These are phyloP conservation scores for Dactylonectria estremocensis DNA, from an alignment of 2,329 filamentous ascomycete species.

Conservation along the genomic window DNA sequence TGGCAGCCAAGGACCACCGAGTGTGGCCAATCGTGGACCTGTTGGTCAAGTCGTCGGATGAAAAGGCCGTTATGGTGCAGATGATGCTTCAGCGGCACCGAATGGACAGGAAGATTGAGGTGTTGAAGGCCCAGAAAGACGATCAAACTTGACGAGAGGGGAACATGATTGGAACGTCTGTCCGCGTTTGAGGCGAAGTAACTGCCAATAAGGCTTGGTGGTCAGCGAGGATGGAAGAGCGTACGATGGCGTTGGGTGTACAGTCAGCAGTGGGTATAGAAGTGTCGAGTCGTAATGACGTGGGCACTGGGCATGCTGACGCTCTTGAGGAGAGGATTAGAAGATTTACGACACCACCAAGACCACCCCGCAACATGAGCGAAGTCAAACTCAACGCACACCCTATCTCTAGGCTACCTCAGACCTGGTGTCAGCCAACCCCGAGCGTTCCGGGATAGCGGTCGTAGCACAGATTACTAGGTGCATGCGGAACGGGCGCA, in stretches of 20 bases:
- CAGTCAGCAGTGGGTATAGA: conserved; percentile 6
- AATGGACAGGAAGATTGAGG: conserved; percentile 38
- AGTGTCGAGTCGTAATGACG: background rate
- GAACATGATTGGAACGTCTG: background rate
- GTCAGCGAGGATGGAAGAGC: conserved; percentile 11
- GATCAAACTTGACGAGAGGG: background rate
- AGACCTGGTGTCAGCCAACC: conserved; percentile 29
- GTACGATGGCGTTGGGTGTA: background rate
- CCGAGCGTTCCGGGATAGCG: conserved; percentile 39
- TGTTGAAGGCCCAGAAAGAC: conserved; percentile 15
- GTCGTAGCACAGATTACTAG: conserved; percentile 19
- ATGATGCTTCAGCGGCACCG: conserved; percentile 46
- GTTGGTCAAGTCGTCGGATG: conserved; percentile 41
- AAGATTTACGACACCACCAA: background rate
- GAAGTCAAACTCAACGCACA: conserved; percentile 1
- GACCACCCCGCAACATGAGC: background rate
- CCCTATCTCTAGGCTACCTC: conserved; percentile 18
- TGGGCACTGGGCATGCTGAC: background rate
- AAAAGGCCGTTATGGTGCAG: conserved; percentile 40
- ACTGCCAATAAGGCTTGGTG: conserved; percentile 19
- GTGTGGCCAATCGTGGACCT: conserved; percentile 54
- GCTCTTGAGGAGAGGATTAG: background rate
- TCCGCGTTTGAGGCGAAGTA: background rate
- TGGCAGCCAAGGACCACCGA: conserved; percentile 49
- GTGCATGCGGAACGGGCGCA: conserved; percentile 18